phyloP scores from a whole-genome alignment of 495 filamentous ascomycete genomes.

The Evernia prunastri region DNA sequence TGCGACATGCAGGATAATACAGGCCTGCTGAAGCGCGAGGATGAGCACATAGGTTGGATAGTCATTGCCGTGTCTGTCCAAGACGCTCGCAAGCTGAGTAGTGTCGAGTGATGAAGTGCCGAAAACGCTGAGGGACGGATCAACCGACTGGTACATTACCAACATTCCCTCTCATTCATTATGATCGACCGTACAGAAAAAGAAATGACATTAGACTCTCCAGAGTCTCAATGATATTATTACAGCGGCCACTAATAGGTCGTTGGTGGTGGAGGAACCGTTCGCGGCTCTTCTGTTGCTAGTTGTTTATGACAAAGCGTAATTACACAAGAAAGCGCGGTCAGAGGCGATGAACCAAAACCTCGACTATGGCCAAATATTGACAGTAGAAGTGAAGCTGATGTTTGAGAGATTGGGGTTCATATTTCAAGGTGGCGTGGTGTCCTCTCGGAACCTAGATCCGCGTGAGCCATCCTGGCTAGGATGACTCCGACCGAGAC shows the following conservation, averaged over 20 bases:
- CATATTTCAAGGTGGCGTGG: slow-evolving; percentile 20
- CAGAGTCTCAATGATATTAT: slow-evolving; percentile 6
- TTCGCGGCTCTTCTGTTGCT: slow-evolving; percentile 9
- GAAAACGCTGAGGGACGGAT: not conserved
- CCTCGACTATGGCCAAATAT: slow-evolving; percentile 17
- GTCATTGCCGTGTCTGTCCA: not conserved
- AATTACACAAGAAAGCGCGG: slow-evolving; percentile 18
- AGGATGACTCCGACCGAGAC: slow-evolving; percentile 48
- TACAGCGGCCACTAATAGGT: slow-evolving; percentile 10
- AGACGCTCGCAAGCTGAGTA: not conserved
- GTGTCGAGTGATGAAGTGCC: not conserved
- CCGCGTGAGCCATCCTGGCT: slow-evolving; percentile 50
- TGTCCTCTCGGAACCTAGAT: slow-evolving; percentile 49
- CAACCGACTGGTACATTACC: slow-evolving; percentile 7
- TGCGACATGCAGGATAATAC: slow-evolving; percentile 4
- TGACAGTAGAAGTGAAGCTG: slow-evolving; percentile 17
- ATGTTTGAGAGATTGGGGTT: not conserved
- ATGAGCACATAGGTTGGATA: not conserved
- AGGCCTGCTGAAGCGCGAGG: not conserved
- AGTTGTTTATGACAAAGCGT: slow-evolving; percentile 4
- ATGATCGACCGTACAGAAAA: slow-evolving; percentile 15
- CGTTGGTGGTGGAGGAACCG: slow-evolving; percentile 4
- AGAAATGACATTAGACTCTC: slow-evolving; percentile 10
- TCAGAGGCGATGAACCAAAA: slow-evolving; percentile 11
- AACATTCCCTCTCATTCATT: slow-evolving; percentile 10